phyloP scores from a whole-genome alignment of 2,329 filamentous ascomycete species.

The Anisogramma anomala region DNA sequence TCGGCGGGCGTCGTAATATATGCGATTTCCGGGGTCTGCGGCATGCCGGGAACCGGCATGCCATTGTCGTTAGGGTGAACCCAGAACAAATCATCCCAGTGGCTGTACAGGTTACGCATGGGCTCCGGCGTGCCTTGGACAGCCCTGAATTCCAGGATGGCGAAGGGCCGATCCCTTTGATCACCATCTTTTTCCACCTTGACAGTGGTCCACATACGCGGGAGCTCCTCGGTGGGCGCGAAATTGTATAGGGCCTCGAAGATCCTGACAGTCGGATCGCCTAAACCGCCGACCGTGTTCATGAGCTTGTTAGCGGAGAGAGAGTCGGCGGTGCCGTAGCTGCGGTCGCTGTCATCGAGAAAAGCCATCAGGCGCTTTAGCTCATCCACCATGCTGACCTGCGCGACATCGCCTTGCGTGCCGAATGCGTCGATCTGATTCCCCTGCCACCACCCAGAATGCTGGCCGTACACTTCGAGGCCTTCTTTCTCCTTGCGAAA shows the following conservation, averaged over 20 bases:
- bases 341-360: constrained; percentile 47
- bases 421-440: constrained; percentile 34
- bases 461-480: constrained; percentile 41
- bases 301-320: constrained; percentile 25
- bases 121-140: constrained; percentile 75
- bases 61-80: constrained; percentile 9
- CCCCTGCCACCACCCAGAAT: constrained; percentile 52
- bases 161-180: constrained; percentile 11
- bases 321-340: constrained; percentile 44
- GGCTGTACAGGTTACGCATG: constrained; percentile 36
- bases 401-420: constrained; percentile 20
- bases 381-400: constrained; percentile 31
- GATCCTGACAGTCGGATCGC: constrained; percentile 31
- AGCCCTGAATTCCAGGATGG: constrained; percentile 16
- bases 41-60: not conserved
- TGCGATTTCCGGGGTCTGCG: too few species aligned
- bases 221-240: constrained; percentile 13
- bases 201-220: constrained; percentile 10
- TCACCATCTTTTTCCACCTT: constrained; percentile 7
- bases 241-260: constrained; percentile 29
- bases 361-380: constrained; percentile 53
- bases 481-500: constrained; percentile 28
- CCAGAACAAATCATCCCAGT: constrained; percentile 26
- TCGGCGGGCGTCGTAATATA: constrained; percentile 9
- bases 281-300: constrained; percentile 23